A percentile compares a stretch with the other conserved stretches of the same genome.
Conservation (phyloP, 2,329 filamentous ascomycete species). For the Pseudocercospora eumusae region DNA sequence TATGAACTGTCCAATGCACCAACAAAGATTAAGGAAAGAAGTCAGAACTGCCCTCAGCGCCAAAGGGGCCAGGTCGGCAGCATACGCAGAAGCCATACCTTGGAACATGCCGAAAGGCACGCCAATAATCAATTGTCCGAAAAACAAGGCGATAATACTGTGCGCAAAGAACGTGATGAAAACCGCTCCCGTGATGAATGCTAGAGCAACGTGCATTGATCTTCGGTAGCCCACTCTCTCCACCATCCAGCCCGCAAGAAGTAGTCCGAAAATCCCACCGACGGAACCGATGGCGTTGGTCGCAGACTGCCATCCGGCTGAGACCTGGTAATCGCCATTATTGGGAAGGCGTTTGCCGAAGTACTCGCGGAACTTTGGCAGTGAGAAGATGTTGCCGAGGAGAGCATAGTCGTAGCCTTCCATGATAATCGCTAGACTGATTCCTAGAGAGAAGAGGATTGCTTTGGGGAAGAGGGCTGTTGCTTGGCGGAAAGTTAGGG, state of each 20-base stretch:
- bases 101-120: not conserved
- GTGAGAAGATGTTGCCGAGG: not conserved
- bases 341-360: slow-evolving; percentile 5
- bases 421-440: slow-evolving; percentile 2
- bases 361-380: slow-evolving; percentile 4
- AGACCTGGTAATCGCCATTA: slow-evolving; percentile 1
- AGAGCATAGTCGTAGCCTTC: not conserved
- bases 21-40: not conserved
- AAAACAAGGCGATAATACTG: not conserved
- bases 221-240: not conserved
- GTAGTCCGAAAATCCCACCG: not conserved
- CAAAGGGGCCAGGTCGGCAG: not conserved
- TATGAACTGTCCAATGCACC: slow-evolving; percentile 1
- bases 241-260: not conserved
- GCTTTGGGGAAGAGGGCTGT: not conserved
- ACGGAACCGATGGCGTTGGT: not conserved
- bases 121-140: not conserved
- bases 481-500: not conserved
- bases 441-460: slow-evolving; percentile 1
- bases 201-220: not conserved
- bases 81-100: not conserved
- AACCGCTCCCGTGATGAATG: not conserved
- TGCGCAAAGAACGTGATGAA: slow-evolving; percentile 1
- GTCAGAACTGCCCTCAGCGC: not conserved
- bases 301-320: not conserved